These are phyloP conservation scores for Didymellaceae sp. DNA, from an alignment of 2,329 filamentous ascomycete genomes.

Conservation along the genomic window DNA sequence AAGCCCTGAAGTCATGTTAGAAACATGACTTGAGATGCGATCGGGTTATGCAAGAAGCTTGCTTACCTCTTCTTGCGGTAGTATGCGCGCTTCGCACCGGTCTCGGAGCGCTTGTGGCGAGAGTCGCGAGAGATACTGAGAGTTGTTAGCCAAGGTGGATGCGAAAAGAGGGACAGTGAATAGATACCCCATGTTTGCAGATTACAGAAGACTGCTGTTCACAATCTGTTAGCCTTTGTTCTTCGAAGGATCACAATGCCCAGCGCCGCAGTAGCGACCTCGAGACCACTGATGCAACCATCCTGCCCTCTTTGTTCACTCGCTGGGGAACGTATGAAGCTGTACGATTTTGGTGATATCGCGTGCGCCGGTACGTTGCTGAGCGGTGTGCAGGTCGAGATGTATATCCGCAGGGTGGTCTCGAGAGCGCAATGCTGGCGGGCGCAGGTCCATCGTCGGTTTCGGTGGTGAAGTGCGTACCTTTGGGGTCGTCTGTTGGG, in stretches of 20 bases:
- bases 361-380: conserved; percentile 31
- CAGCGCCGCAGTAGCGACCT: conserved; percentile 23
- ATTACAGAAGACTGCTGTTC: conserved; percentile 52
- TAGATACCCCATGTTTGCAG: conserved; percentile 61
- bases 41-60: conserved; percentile 58
- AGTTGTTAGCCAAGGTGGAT: conserved; percentile 44
- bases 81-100: conserved; percentile 84
- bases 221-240: conserved; percentile 38
- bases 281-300: conserved; percentile 6
- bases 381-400: conserved; percentile 19
- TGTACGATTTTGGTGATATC: conserved; percentile 22
- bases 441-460: conserved; percentile 14
- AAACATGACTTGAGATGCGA: conserved; percentile 68
- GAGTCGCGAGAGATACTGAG: conserved; percentile 97
- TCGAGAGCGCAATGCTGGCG: conserved; percentile 28
- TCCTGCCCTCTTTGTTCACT: conserved; percentile 9
- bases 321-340: conserved; percentile 24
- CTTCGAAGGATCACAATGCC: conserved; percentile 7
- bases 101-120: conserved; percentile 99
- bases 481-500: conserved; percentile 47
- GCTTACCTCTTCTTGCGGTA: conserved; percentile 64
- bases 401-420: conserved; percentile 15
- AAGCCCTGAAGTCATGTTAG: conserved; percentile 84
- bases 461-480: conserved; percentile 32
- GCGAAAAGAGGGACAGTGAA: conserved; percentile 10